Evolutionary conservation across 208 protist species (phyloP).

Genomic region (Crithidia fasciculata): DNA sequence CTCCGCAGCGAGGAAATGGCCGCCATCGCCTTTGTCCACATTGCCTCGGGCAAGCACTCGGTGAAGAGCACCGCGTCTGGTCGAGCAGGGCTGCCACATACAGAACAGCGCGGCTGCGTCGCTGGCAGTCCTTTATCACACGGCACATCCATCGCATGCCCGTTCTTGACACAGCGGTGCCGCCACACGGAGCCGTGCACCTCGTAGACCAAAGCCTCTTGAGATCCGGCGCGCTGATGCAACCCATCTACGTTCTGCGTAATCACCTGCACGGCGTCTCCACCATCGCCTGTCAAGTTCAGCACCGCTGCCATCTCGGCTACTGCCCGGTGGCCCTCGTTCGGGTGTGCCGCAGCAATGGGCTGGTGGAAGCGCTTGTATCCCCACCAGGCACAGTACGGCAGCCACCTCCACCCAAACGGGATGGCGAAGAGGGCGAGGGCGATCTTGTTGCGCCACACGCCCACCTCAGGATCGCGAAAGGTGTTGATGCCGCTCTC

Average conservation of each 20-base stretch:
- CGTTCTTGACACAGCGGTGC: conserved; percentile 32
- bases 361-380: conserved; percentile 35
- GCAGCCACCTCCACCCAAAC: conserved; percentile 39
- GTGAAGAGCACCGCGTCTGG: conserved; percentile 38
- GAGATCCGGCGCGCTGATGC: conserved; percentile 44
- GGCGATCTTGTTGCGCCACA: conserved; percentile 38
- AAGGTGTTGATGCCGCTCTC: conserved; percentile 61
- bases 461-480: conserved; percentile 40
- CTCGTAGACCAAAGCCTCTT: conserved; percentile 26
- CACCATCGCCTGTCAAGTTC: not conserved
- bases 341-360: conserved; percentile 39
- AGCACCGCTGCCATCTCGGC: conserved; percentile 12
- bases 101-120: conserved; percentile 22
- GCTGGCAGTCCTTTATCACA: conserved; percentile 20
- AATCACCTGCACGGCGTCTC: conserved; percentile 32
- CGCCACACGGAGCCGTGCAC: conserved; percentile 51
- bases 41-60: conserved; percentile 25
- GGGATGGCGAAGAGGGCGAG: conserved; percentile 33
- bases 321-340: conserved; percentile 40
- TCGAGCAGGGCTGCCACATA: conserved; percentile 32
- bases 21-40: conserved; percentile 5
- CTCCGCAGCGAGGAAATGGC: conserved; percentile 8
- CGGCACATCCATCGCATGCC: conserved; percentile 27
- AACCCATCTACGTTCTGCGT: conserved; percentile 70
- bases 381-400: conserved; percentile 25